Evolutionary conservation across 176 grass and related monocot species (phyloP).

Genomic region (Hordeum vulgare): MorexV3_pseudomolecules_assembly NC_058519.1:38268721-38269220

Average conservation of each 20-base stretch:
- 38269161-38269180: slow-evolving; percentile 70
- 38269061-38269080: slow-evolving; percentile 71
- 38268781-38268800: neutral
- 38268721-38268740: no score
- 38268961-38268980: neutral
- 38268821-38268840: neutral
- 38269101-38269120: slow-evolving; percentile 58
- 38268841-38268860: neutral
- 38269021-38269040: slow-evolving; percentile 50
- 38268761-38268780: neutral
- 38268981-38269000: neutral
- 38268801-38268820: neutral
- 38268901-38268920: neutral
- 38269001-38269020: slow-evolving; percentile 31
- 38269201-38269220: slow-evolving; percentile 81
- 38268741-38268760: neutral
- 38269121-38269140: slow-evolving; percentile 67
- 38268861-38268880: neutral
- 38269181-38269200: slow-evolving; percentile 75
- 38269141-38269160: slow-evolving; percentile 71
- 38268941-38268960: neutral
- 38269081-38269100: slow-evolving; percentile 69
- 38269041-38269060: slow-evolving; percentile 55
- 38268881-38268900: neutral
- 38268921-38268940: neutral